Evolutionary conservation across 2,329 filamentous ascomycete genomes (phyloP), one percentile per base, ranked within the genome.

Genomic region (Triangularia verruculosa): DNA sequence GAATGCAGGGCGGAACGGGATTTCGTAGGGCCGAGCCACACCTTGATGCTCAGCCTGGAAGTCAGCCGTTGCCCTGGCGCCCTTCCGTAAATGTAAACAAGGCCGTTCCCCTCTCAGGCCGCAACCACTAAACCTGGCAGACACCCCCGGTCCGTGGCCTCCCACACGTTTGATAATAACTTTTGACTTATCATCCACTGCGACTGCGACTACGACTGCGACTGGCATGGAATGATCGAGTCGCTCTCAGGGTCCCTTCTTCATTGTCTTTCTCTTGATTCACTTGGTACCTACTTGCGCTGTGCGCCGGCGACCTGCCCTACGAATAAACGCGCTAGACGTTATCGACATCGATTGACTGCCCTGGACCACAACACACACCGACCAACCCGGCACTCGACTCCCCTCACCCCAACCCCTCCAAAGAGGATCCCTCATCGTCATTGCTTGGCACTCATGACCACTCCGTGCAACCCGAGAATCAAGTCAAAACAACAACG

Each of bases 401-500:
- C 52, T 54, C 52, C 52, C 25, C 56, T 39, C 56, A 32, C 56
- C 39, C 56, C 56, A 58, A 58, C 34, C 32, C 54, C 32, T 32
- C 59, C 47, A 56, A 57, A 57, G 39, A 55, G 43, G 15, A 57
- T 27, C 43, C 30, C 51, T 39, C 34, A 56, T 27, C 34, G 24
- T 57, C 53, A 30, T 39, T 39, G 34, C 43, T 28, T 39, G 39
- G 39, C 39, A 47, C 34, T 9, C n/a, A 9, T 28, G 39, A 39
- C 65, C 66, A 64, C 66, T 61, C 64, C 60, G 64, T 66, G 56
- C 63, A 52, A 67, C 64, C 62, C 63, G 43, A 69, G 65, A 61
- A 61, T 64, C 66, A 64, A 68, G 67, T 68, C 68, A 67, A 69
- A 68, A 27, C 57, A 59, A 52, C 70, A 69, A 72, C 70, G 53